These are phyloP conservation scores for Saitozyma podzolica DNA, from an alignment of 768 basidiomycete genomes.

Conservation along the genomic window DNA sequence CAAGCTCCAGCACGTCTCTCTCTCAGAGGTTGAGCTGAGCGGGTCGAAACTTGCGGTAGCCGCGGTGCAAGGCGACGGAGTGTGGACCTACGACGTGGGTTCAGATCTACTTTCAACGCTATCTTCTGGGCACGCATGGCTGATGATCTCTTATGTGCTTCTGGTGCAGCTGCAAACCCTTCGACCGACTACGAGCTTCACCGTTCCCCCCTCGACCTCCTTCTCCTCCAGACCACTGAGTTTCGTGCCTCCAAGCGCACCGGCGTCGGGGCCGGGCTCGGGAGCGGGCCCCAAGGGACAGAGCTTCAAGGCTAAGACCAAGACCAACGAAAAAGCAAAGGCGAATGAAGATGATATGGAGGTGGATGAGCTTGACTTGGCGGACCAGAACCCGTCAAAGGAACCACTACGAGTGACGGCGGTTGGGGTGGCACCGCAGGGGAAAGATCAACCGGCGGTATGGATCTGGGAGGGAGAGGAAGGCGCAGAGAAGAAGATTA, in stretches of 20 bases:
- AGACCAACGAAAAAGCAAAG: conserved; percentile 21
- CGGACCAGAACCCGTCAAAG: background rate
- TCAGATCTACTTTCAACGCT: background rate
- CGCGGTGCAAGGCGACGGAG: conserved; percentile 50
- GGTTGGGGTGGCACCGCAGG: conserved; percentile 23
- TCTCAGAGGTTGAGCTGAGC: conserved; percentile 36
- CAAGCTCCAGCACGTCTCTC: conserved; percentile 33
- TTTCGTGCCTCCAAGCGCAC: conserved; percentile 17
- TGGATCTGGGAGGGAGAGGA: conserved; percentile 51
- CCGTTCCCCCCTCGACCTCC: conserved; percentile 43
- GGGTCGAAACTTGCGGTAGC: conserved; percentile 36
- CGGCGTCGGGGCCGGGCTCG: background rate
- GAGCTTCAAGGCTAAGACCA: too few species aligned
- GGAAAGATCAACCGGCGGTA: conserved; percentile 24
- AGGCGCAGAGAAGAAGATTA: conserved; percentile 25
- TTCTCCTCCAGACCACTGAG: conserved; percentile 44
- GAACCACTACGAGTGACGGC: conserved; percentile 16
- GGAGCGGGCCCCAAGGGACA: background rate
- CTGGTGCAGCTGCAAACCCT: conserved; percentile 35
- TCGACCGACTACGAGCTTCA: conserved; percentile 47
- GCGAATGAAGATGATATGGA: conserved; percentile 24
- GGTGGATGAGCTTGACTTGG: conserved; percentile 5
- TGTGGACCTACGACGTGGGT: conserved; percentile 53
- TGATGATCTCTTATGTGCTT: background rate
- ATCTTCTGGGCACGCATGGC: background rate